Evolutionary conservation across 2,329 filamentous ascomycete species (phyloP).

Genomic region (Periconia sp.): DNA sequence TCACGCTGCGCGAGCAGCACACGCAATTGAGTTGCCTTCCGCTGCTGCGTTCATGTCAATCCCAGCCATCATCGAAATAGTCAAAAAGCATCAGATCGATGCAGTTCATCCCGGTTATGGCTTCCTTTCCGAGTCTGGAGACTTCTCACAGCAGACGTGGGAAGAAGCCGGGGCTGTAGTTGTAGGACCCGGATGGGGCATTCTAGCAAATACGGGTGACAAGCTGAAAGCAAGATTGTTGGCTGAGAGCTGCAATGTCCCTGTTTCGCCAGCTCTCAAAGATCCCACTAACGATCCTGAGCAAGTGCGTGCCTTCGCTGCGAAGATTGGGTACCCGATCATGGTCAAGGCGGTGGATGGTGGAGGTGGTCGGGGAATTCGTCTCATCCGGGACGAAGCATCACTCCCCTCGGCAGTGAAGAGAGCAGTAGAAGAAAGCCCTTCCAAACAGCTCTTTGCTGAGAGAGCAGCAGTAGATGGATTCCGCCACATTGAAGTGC

Average conservation of each 20-base stretch:
- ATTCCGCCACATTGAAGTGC: conserved; percentile 67
- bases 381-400: conserved; percentile 51
- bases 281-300: conserved; percentile 51
- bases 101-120: conserved; percentile 66
- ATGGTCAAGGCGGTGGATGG: conserved; percentile 71
- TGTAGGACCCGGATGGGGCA: conserved; percentile 63
- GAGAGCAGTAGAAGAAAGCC: conserved; percentile 63
- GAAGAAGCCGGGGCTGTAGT: conserved; percentile 56
- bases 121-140: conserved; percentile 65
- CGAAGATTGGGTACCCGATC: conserved; percentile 57
- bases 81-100: conserved; percentile 58
- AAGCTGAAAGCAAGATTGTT: conserved; percentile 61
- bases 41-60: conserved; percentile 62
- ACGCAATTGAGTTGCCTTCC: conserved; percentile 59
- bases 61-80: conserved; percentile 54
- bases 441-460: conserved; percentile 63
- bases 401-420: conserved; percentile 56
- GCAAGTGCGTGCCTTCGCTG: conserved; percentile 65
- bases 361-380: conserved; percentile 65
- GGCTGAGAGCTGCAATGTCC: conserved; percentile 59
- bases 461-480: conserved; percentile 68
- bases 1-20: conserved; percentile 59
- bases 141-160: conserved; percentile 58
- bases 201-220: conserved; percentile 62
- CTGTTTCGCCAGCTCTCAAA: conserved; percentile 57